Evolutionary conservation across 2,329 filamentous ascomycete genomes (phyloP).

Genomic region (Neonectria punicea): DNA sequence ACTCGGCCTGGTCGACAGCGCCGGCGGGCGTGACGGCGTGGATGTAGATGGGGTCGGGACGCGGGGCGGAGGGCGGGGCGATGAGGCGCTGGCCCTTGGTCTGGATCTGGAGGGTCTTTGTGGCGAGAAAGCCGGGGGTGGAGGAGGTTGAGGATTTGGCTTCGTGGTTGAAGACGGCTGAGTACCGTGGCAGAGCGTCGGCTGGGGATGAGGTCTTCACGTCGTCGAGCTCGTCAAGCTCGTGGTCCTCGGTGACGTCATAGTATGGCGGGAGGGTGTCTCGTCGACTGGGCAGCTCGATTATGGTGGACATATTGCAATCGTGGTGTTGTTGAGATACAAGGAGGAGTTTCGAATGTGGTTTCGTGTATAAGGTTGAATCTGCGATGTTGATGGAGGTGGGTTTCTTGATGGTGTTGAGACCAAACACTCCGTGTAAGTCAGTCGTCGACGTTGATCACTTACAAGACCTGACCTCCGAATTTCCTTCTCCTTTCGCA

Average conservation of each 20-base stretch:
- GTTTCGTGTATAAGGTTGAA: not conserved
- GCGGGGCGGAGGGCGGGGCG: conserved; percentile 53
- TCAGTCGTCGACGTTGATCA: not conserved
- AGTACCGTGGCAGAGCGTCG: conserved; percentile 45
- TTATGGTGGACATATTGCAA: conserved; percentile 27
- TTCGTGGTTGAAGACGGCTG: conserved; percentile 17
- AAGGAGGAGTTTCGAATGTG: conserved; percentile 16
- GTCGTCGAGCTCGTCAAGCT: conserved; percentile 38
- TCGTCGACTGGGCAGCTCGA: conserved; percentile 20
- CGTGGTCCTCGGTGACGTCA: conserved; percentile 34
- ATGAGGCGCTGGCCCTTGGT: conserved; percentile 55
- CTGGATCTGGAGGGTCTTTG: conserved; percentile 60
- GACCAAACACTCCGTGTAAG: not conserved
- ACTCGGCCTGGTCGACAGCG: conserved; percentile 54
- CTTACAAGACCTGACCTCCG: not conserved
- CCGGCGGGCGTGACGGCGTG: conserved; percentile 54
- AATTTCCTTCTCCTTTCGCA: not conserved
- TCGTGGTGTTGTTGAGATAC: not conserved
- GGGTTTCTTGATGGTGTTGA: not conserved
- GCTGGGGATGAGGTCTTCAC: conserved; percentile 43
- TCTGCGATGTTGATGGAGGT: not conserved
- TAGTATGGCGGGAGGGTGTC: conserved; percentile 45
- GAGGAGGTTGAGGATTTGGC: conserved; percentile 20
- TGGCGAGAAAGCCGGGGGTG: conserved; percentile 53
- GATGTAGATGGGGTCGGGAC: conserved; percentile 54